These are phyloP conservation scores for Sugiyamaella boreocaroliniensis DNA, from an alignment of 805 yeast species.

Conservation along the genomic window DNA sequence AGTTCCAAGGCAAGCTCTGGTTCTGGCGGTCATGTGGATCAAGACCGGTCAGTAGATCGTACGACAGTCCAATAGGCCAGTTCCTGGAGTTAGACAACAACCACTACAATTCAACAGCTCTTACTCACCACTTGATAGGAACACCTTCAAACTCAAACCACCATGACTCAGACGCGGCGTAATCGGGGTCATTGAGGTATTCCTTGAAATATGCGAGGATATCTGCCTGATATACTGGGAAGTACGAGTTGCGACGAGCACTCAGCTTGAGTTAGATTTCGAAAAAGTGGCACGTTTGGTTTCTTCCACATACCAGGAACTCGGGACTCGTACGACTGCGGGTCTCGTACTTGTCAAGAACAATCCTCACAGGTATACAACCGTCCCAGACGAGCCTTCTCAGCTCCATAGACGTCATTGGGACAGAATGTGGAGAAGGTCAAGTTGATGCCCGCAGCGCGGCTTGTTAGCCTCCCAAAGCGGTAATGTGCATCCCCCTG, in stretches of 20 bases:
- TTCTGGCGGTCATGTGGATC: conserved; percentile 27
- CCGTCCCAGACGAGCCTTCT: conserved; percentile 25
- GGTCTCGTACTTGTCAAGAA: conserved; percentile 21
- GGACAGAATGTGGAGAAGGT: too few species aligned
- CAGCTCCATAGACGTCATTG: conserved; percentile 1
- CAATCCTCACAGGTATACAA: conserved; percentile 22
- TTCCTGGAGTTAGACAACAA: conserved; percentile 30
- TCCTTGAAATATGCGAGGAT: conserved; percentile 21
- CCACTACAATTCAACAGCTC: not conserved
- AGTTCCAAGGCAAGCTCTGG: conserved; percentile 38
- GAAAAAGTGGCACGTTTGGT: not conserved
- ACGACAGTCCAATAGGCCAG: conserved; percentile 63
- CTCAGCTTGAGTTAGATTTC: conserved; percentile 10
- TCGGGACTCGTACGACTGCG: conserved; percentile 9
- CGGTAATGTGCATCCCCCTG: too few species aligned
- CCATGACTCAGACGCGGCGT: conserved; percentile 28
- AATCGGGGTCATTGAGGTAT: conserved; percentile 22
- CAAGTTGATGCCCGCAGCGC: too few species aligned
- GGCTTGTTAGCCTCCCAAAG: too few species aligned
- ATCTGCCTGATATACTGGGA: conserved; percentile 22
- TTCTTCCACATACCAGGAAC: not conserved
- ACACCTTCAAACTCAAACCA: conserved; percentile 66
- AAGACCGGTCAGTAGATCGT: conserved; percentile 45
- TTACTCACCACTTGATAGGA: conserved; percentile 56
- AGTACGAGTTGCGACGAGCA: conserved; percentile 21